These are phyloP conservation scores for Endocladia muricata DNA, from an alignment of 31 red algal genomes.

Conservation along the genomic window DNA sequence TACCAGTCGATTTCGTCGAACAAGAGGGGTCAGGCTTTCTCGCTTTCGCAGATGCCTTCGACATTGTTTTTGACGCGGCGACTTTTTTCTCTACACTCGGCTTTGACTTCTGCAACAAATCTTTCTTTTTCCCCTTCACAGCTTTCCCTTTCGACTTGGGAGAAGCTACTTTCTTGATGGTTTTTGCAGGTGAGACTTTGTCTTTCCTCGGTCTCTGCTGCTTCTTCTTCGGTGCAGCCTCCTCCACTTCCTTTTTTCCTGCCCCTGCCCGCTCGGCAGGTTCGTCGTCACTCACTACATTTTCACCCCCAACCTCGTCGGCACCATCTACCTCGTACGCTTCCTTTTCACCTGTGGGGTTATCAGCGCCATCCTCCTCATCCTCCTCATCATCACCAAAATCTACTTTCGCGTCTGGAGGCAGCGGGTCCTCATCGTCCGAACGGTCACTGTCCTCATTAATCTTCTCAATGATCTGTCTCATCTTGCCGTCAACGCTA, in stretches of 20 bases:
- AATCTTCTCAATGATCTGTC: constrained; percentile 9
- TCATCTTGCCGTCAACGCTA: constrained; percentile 2
- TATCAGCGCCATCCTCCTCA: not conserved
- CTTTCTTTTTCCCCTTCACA: constrained; percentile 19
- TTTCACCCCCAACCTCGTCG: not conserved
- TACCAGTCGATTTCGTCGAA: not conserved
- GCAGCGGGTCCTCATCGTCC: constrained; percentile 6
- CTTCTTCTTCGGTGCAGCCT: not conserved
- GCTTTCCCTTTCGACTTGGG: constrained; percentile 8
- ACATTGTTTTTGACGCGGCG: not conserved
- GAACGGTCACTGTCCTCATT: constrained; percentile 37
- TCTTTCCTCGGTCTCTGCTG: not conserved
- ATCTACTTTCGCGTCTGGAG: constrained; percentile 16
- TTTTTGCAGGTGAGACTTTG: not conserved
- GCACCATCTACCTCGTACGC: not conserved
- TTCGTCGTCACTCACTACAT: not conserved
- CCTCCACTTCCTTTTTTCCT: constrained; percentile 3
- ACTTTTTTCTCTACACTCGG: constrained; percentile 19
- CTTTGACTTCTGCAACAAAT: not conserved
- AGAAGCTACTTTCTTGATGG: not conserved
- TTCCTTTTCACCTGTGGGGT: not conserved
- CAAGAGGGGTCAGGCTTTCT: not conserved
- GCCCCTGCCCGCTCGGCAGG: not conserved
- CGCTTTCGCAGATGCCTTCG: constrained; percentile 19
- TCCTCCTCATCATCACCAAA: constrained; percentile 59